phyloP scores from a whole-genome alignment of 257 asterid species.

The Handroanthus guayacan region DNA sequence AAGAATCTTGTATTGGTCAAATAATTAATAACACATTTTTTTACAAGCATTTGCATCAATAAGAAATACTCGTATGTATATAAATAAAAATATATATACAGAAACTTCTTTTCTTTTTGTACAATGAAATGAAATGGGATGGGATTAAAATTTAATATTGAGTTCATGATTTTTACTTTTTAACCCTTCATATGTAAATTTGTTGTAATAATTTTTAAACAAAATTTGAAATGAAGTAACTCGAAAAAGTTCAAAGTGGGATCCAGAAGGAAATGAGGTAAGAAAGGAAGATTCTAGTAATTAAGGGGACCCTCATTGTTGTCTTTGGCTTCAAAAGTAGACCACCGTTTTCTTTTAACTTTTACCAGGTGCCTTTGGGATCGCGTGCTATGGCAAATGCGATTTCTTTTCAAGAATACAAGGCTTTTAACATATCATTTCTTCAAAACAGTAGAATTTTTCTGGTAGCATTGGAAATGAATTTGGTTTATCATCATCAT shows the following conservation, averaged over 20 bases:
- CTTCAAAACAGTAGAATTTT: not conserved
- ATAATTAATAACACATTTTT: no score
- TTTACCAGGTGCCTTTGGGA: not conserved
- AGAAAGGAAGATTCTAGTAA: not conserved
- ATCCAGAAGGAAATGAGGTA: conserved; percentile 5
- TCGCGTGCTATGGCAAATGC: not conserved
- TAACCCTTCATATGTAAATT: no score
- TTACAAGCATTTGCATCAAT: no score
- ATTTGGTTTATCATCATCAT: conserved; percentile 27
- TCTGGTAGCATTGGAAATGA: conserved; percentile 19
- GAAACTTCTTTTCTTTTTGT: no score
- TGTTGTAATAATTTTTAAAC: no score
- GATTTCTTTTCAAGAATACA: not conserved
- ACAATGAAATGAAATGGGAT: no score
- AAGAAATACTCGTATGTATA: no score
- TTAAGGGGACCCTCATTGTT: not conserved
- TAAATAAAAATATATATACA: no score
- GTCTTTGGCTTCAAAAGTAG: conserved; percentile 17
- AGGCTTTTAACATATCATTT: not conserved
- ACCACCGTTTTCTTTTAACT: conserved; percentile 12
- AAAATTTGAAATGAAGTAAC: not conserved
- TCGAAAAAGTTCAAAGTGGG: conserved; percentile 15
- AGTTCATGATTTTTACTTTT: no score
- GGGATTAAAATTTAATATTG: no score
- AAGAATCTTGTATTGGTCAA: no score